These are phyloP conservation scores for Triticum monococcum DNA, from an alignment of 176 grass and related monocot species.

Conservation along the genomic window DNA sequence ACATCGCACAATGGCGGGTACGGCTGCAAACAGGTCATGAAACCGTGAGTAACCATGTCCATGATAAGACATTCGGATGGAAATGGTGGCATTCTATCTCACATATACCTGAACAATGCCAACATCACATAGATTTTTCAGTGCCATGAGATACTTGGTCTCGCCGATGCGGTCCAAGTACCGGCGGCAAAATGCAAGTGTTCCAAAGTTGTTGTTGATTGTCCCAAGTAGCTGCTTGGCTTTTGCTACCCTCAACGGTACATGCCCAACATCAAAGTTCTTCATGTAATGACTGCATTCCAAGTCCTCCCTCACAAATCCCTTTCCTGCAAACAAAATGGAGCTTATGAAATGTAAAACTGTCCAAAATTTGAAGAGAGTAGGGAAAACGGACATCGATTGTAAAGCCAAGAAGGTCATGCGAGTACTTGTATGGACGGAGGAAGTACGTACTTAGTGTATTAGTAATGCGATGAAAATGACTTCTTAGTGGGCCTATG, in stretches of 20 bases:
- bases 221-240: slow-evolving; percentile 91
- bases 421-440: neutral
- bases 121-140: slow-evolving; percentile 87
- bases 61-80: neutral
- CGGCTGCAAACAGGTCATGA: slow-evolving; percentile 46
- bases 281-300: slow-evolving; percentile 99
- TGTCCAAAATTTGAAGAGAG: neutral
- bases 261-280: slow-evolving; percentile 86
- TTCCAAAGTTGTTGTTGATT: slow-evolving; percentile 95
- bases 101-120: slow-evolving; percentile 79
- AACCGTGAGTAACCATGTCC: neutral
- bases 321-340: slow-evolving; percentile 57
- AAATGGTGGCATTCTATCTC: neutral
- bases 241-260: slow-evolving; percentile 80
- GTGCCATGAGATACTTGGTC: slow-evolving; percentile 94
- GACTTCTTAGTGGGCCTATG: neutral
- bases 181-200: slow-evolving; percentile 86
- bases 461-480: neutral
- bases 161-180: slow-evolving; percentile 92
- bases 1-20: slow-evolving; percentile 85
- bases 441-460: too few relatives aligned
- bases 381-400: neutral
- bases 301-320: slow-evolving; percentile 87
- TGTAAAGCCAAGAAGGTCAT: neutral
- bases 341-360: neutral